Evolutionary conservation across 306 rosid species (phyloP).

Genomic region (Dryas octopetala): DNA sequence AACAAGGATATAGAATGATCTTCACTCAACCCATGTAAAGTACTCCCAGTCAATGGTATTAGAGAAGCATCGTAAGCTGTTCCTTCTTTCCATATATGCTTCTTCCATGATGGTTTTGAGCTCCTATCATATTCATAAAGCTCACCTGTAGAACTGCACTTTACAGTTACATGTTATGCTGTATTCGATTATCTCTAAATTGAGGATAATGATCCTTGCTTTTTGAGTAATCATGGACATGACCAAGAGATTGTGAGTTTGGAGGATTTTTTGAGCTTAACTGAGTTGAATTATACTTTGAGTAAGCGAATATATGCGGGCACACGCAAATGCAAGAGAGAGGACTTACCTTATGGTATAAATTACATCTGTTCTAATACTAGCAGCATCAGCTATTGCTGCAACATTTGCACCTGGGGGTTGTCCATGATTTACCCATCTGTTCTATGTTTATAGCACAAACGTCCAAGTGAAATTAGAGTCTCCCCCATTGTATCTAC

Average conservation of each 20-base stretch:
- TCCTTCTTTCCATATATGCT: slow-evolving; percentile 72
- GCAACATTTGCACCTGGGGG: slow-evolving; percentile 95
- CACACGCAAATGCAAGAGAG: neutral
- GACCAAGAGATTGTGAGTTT: neutral
- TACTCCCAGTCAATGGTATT: slow-evolving; percentile 53
- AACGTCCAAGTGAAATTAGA: slow-evolving; percentile 43
- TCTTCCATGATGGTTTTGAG: slow-evolving; percentile 92
- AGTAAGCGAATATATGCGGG: neutral
- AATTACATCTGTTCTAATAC: slow-evolving; percentile 59
- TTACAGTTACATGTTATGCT: slow-evolving; percentile 18
- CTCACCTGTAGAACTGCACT: slow-evolving; percentile 77
- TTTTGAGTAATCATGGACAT: slow-evolving; percentile 2
- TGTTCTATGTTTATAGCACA: slow-evolving; percentile 58
- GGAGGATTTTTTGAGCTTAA: neutral
- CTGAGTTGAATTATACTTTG: neutral
- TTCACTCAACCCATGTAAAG: slow-evolving; percentile 51
- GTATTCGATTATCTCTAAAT: slow-evolving; percentile 23
- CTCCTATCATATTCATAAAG: slow-evolving; percentile 77
- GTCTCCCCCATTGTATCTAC: slow-evolving; percentile 33
- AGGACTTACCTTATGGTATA: slow-evolving; percentile 74
- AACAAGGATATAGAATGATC: slow-evolving; percentile 75
- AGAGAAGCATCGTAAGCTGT: slow-evolving; percentile 43
- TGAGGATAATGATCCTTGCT: slow-evolving; percentile 15
- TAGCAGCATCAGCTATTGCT: slow-evolving; percentile 72
- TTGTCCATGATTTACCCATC: slow-evolving; percentile 83